A percentile compares a stretch with the other conserved stretches of the same genome.
These are phyloP conservation scores for Myxozyma kluyveri DNA, from an alignment of 805 yeast species.

Conservation along the genomic window DNA sequence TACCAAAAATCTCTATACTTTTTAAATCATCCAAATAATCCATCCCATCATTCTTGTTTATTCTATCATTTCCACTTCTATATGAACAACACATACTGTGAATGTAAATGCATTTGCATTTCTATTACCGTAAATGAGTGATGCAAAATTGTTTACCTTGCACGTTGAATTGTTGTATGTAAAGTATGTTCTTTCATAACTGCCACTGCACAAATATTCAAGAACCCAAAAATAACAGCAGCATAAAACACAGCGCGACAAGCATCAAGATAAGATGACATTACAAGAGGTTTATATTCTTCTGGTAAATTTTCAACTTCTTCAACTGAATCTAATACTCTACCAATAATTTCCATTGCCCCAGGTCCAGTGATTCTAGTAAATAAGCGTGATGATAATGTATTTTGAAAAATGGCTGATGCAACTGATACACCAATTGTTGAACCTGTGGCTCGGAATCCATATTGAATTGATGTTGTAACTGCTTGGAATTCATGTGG, in stretches of 20 bases:
- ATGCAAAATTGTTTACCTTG: too few species aligned
- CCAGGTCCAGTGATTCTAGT: conserved; percentile 34
- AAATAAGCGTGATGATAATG: conserved; percentile 40
- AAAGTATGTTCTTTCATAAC: conserved; percentile 57
- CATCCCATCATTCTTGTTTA: too few species aligned
- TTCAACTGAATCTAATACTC: conserved; percentile 52
- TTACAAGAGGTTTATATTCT: conserved; percentile 43
- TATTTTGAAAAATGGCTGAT: conserved; percentile 60
- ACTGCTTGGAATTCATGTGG: conserved; percentile 70
- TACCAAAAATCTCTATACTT: too few species aligned
- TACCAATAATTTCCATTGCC: conserved; percentile 34
- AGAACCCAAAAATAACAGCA: conserved; percentile 43
- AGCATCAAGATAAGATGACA: conserved; percentile 48
- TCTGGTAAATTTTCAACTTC: conserved; percentile 51
- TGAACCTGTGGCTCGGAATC: conserved; percentile 83
- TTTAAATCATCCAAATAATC: too few species aligned
- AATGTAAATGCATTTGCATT: too few species aligned
- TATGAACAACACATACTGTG: too few species aligned
- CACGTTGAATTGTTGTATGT: conserved; percentile 44
- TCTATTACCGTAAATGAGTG: too few species aligned
- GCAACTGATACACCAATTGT: conserved; percentile 74
- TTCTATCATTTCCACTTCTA: too few species aligned
- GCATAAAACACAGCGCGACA: conserved; percentile 51
- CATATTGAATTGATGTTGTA: conserved; percentile 85
- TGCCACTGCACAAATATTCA: conserved; percentile 46